Percentiles rank a stretch among this genome's conserved stretches.
phyloP scores from a whole-genome alignment of 1,284 basidiomycete species.

The Cutaneotrichosporon dermatis region DNA sequence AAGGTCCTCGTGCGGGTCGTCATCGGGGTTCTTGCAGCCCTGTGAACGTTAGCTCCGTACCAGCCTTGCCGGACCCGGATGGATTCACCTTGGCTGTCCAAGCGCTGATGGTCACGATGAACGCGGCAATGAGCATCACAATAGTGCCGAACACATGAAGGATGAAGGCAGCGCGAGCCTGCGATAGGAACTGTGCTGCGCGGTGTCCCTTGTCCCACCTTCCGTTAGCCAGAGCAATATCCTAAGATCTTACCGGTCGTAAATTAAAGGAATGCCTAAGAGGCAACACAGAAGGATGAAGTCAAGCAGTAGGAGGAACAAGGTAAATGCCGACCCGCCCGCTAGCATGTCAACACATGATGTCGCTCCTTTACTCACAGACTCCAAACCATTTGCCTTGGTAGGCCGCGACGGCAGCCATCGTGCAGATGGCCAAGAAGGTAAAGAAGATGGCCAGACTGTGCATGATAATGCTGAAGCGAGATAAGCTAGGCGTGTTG shows the following conservation, averaged over 20 bases:
- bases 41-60: not conserved
- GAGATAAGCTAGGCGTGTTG: not conserved
- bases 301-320: conserved; percentile 72
- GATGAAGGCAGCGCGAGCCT: conserved; percentile 74
- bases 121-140: conserved; percentile 69
- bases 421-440: conserved; percentile 81
- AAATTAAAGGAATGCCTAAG: conserved; percentile 69
- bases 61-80: too few relatives aligned
- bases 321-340: conserved; percentile 74
- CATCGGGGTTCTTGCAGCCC: conserved; percentile 73
- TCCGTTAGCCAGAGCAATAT: too few relatives aligned
- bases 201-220: conserved; percentile 65
- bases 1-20: conserved; percentile 57
- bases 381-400: conserved; percentile 77
- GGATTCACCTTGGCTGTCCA: conserved; percentile 19
- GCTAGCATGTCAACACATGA: conserved; percentile 53
- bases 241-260: conserved; percentile 60
- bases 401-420: conserved; percentile 76
- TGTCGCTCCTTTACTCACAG: conserved; percentile 57
- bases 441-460: conserved; percentile 63
- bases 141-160: conserved; percentile 63
- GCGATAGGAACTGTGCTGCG: conserved; percentile 70
- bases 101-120: conserved; percentile 41
- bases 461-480: conserved; percentile 8
- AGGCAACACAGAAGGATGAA: conserved; percentile 69